Conservation (phyloP, 306 rosid species). For the Prunus campanulata region DNA sequence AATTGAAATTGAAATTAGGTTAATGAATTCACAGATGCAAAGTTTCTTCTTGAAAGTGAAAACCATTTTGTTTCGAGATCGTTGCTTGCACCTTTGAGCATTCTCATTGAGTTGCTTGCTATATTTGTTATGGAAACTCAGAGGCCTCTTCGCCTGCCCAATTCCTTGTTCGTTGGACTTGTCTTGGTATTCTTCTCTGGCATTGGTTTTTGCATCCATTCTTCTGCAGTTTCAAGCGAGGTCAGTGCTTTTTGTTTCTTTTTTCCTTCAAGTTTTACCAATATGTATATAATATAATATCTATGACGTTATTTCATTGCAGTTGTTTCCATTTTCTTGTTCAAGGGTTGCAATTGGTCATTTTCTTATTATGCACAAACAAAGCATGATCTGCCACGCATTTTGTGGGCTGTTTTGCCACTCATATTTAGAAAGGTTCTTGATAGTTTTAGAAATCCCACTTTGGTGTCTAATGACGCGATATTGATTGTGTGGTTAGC, state of each 20-base stretch:
- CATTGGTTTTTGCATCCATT: slow-evolving; percentile 34
- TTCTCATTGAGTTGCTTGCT: slow-evolving; percentile 17
- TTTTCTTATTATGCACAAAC: background rate
- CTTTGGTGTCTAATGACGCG: background rate
- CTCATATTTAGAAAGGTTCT: background rate
- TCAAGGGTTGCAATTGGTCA: no score
- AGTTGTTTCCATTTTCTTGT: background rate
- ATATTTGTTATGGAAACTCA: slow-evolving; percentile 21
- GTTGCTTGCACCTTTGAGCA: no score
- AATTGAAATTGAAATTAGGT: no score
- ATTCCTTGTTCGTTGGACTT: slow-evolving; percentile 34
- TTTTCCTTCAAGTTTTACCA: background rate
- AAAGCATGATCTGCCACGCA: background rate
- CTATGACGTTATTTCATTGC: background rate
- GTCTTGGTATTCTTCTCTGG: slow-evolving; percentile 25
- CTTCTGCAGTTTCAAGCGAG: slow-evolving; percentile 41
- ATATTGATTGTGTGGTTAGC: background rate
- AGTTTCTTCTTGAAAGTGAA: no score
- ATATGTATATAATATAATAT: no score
- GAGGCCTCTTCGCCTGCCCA: slow-evolving; percentile 21
- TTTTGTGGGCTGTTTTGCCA: background rate
- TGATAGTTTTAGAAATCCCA: background rate
- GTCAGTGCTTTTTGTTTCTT: slow-evolving; percentile 31
- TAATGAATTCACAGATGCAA: no score
- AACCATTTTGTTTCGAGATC: slow-evolving; percentile 6